A percentile compares a stretch with the other conserved stretches of the same genome.
Evolutionary conservation across 192 early-diverging fungal species (phyloP).

Genomic region (Radiomyces spectabilis): DNA sequence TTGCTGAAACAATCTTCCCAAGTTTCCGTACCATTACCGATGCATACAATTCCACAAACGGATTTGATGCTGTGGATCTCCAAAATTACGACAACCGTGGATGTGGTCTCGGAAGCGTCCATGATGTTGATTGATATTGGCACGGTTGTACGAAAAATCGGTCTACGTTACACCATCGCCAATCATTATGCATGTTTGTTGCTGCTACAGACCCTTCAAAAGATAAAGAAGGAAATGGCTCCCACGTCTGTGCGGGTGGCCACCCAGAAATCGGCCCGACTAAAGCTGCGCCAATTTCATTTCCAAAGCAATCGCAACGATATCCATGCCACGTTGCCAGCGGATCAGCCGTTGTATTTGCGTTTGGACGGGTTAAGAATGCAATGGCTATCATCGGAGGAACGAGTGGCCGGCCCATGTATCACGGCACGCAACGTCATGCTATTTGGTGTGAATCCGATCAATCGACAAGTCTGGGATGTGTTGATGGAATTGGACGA

Average conservation of each 20-base stretch:
- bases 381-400: neutral
- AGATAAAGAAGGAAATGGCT: neutral
- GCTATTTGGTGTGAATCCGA: conserved; percentile 13
- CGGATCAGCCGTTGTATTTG: conserved; percentile 7
- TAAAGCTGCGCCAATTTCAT: neutral
- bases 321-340: conserved; percentile 5
- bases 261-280: neutral
- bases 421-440: conserved; percentile 9
- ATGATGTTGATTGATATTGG: too few relatives aligned
- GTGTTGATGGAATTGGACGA: conserved; percentile 30
- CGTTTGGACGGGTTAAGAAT: conserved; percentile 14
- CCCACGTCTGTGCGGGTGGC: neutral
- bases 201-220: neutral
- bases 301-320: conserved; percentile 18
- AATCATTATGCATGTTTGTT: conserved; percentile 13
- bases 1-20: too few relatives aligned
- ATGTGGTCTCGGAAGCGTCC: neutral
- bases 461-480: conserved; percentile 22
- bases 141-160: conserved; percentile 7
- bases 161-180: conserved; percentile 4
- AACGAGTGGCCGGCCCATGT: neutral
- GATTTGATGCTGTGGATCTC: conserved; percentile 2
- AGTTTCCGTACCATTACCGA: too few relatives aligned
- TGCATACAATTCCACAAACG: too few relatives aligned
- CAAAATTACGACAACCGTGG: neutral